Base-by-base conservation (phyloP, 148 eudicot species). In the Vaccinium myrtillus region DNA sequence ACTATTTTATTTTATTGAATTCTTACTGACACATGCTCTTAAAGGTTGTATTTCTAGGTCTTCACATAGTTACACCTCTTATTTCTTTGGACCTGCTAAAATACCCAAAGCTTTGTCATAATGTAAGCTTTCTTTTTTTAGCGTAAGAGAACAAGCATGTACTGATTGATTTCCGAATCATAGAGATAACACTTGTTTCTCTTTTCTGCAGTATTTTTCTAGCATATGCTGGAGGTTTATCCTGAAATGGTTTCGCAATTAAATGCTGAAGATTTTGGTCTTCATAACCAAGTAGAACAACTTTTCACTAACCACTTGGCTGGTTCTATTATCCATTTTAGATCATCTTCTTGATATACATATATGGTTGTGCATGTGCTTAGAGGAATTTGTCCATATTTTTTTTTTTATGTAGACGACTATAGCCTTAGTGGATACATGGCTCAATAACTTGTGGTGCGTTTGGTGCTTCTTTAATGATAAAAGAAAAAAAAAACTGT, bases 171-270 rank as follows among this genome's bases (percentile, higher is more conserved):
- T 30, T 84, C 74, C 10, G 30, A 25, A 36, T 27, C 75, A 32
- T 32, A 75, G 65, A 59, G 84, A 63, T 82, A 81, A 80, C 8
- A 88, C 73, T 65, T 23, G 21, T 46, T 78, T 85, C 25, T 82
- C 15, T 23, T 49, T 82, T 63, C 65, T 83, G 88, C 93, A 97
- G 99, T 95, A 94, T 84, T 95, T 97, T 87, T 92, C 94, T 95
- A 98, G 46, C 98, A 97, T 88, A 89, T 97, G 98, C 90, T 95
- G 93, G 98, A 97, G 90, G 98, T 95, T 81, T 94, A 97, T 86
- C 99, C 98, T 21, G 98, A 97, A 89, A 93, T 97, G 95, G 89
- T 95, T 79, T 86, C 92, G 8, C 92, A 94, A 84, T 87, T 97
- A 87, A 95, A 87, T 82, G 81, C 83, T 77, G 97, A 94, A 81